Evolutionary conservation across 768 basidiomycete species (phyloP), one percentile per base, ranked within the genome.

Genomic region (Mycena crocata): DNA sequence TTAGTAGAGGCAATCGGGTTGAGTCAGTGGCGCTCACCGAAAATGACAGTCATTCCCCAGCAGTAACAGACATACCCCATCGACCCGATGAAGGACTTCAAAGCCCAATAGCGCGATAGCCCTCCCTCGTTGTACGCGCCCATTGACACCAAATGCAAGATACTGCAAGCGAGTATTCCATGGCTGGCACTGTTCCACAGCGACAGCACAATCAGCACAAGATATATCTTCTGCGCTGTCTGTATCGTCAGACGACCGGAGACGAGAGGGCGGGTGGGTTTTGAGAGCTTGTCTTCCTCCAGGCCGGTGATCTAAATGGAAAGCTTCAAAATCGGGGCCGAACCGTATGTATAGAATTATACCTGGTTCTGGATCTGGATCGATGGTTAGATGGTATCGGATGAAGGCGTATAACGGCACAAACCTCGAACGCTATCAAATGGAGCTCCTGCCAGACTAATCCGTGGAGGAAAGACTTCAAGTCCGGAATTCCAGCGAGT

Each of bases 1-100:
- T 52, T 12, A 51, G 48, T 15, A 2, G 30, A 44, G 34, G 3
- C 19, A 9, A 37, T 17, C 17, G 9, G 17, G 15, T 19, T 31
- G 15, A n/a, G 31, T 19, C 2, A 50, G 32, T 8, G 28, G 2
- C n/a, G 35, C 54, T 30, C 48, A 71, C 70, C 63, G 30, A 65
- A 64, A 26, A 71, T 66, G 13, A 58, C 32, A 5, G 70, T 68
- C 26, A 59, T 56, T 13, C 69, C 70, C 70, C 70, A 71, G 34
- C 70, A 68, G 51, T 71, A 71, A 42, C 46, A 56, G 15, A 71
- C 39, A 34, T 71, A 71, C 21, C 70, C 70, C 12, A 68, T 39
- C 3, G 70, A 46, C 5, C 62, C 62, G 13, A 71, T 9, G 34
- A 66, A 56, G 2, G 62, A 64, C 39, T 71, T 71, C 15, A 63